Conservation (phyloP, 208 protist genomes). For the Vickermania ingenoplastis region DNA sequence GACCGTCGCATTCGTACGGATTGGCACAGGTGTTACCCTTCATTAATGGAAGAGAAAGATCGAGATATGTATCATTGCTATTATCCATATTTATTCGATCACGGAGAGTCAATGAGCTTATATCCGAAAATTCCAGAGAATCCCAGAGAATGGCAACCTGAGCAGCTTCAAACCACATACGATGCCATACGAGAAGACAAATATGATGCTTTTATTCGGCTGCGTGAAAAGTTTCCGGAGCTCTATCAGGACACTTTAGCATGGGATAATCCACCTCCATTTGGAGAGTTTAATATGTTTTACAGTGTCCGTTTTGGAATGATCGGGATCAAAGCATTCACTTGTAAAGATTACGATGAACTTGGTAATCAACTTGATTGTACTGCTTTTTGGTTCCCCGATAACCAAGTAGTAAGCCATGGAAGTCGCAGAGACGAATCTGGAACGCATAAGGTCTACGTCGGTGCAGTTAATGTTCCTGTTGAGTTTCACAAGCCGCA, state of each 20-base stretch:
- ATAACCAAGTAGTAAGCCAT: constrained; percentile 89
- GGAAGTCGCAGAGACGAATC: constrained; percentile 60
- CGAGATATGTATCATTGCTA: constrained; percentile 92
- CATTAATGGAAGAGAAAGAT: constrained; percentile 83
- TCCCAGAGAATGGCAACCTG: constrained; percentile 82
- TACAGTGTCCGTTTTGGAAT: constrained; percentile 90
- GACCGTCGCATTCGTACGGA: constrained; percentile 77
- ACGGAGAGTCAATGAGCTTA: constrained; percentile 87
- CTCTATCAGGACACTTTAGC: constrained; percentile 87
- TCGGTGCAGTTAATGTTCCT: constrained; percentile 88
- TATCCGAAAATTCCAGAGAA: constrained; percentile 90
- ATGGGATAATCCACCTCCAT: constrained; percentile 90
- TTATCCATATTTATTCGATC: constrained; percentile 91
- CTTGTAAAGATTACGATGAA: constrained; percentile 90
- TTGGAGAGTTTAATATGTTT: constrained; percentile 92
- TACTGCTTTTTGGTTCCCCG: constrained; percentile 89
- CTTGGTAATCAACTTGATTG: constrained; percentile 89
- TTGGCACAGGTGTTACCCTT: constrained; percentile 86
- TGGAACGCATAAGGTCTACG: constrained; percentile 77
- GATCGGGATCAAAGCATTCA: constrained; percentile 86
- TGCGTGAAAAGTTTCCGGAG: constrained; percentile 89
- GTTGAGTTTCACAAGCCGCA: constrained; percentile 89
- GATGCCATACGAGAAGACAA: constrained; percentile 91
- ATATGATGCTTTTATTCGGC: constrained; percentile 87
- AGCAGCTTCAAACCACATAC: constrained; percentile 90